Percentiles rank a stretch among this genome's conserved stretches.
phyloP scores from a whole-genome alignment of 2,329 filamentous ascomycete species.

The Fusarium nelsonii region DNA sequence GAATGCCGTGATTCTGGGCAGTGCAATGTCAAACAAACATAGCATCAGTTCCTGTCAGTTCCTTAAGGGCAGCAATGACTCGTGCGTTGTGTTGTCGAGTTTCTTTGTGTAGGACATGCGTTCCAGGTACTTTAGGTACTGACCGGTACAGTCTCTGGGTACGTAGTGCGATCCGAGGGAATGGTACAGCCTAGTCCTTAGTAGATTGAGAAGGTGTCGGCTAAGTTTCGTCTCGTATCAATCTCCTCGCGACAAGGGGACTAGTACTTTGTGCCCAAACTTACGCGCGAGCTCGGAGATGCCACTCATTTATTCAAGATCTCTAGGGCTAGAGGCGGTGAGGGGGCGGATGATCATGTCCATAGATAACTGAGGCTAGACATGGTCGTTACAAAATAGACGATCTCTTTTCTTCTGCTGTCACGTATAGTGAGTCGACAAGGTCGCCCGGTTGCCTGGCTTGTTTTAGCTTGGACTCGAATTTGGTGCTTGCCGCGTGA shows the following conservation, averaged over 20 bases:
- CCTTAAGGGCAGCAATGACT: background rate
- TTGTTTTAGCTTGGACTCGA: background rate
- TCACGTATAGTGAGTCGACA: background rate
- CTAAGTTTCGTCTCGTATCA: constrained; percentile 36
- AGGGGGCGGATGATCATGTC: background rate
- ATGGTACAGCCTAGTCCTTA: constrained; percentile 44
- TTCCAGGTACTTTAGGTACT: constrained; percentile 31
- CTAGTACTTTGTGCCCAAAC: constrained; percentile 4
- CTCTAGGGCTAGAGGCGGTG: constrained; percentile 13
- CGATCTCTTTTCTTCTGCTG: background rate
- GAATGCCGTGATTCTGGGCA: background rate
- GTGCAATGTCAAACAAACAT: background rate
- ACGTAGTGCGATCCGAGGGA: constrained; percentile 41
- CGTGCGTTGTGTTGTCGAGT: background rate
- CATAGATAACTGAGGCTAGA: background rate
- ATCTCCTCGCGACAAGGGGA: constrained; percentile 9
- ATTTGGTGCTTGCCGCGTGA: background rate
- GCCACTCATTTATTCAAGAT: constrained; percentile 18
- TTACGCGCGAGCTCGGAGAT: constrained; percentile 15
- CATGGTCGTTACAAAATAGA: background rate
- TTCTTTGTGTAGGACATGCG: background rate
- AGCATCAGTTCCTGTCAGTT: background rate
- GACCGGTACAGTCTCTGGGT: constrained; percentile 15
- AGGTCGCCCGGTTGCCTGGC: background rate
- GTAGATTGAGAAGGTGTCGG: constrained; percentile 27